Conservation (phyloP, 202 grass and related monocot species). For the Tripidium arundinaceum region DNA sequence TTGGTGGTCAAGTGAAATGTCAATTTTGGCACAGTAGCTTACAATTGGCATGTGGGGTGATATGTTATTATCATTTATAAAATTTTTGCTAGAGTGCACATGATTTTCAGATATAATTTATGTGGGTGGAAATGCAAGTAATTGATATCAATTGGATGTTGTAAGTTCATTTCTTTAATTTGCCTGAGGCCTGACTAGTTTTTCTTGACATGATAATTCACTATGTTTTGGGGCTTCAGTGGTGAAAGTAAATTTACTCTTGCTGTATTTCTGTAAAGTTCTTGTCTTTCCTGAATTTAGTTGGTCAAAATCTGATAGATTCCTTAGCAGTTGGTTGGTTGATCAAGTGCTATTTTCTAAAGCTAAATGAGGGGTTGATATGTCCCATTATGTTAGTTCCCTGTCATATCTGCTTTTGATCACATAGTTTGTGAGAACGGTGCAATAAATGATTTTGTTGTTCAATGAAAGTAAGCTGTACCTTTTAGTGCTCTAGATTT, state of each 20-base stretch:
- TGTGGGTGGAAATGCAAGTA: background rate
- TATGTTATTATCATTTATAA: background rate
- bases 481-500: background rate
- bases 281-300: background rate
- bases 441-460: background rate
- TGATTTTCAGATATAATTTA: slow-evolving; percentile 3
- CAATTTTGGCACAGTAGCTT: background rate
- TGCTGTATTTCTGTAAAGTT: background rate
- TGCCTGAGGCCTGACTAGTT: background rate
- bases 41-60: background rate
- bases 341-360: background rate
- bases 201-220: slow-evolving; percentile 3
- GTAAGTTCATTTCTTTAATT: background rate
- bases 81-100: background rate
- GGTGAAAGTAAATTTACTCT: background rate
- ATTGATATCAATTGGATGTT: background rate
- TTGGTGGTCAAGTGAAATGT: background rate
- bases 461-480: background rate
- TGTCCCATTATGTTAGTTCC: background rate
- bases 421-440: background rate
- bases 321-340: background rate
- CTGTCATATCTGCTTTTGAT: background rate
- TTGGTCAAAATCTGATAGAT: background rate
- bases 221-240: background rate
- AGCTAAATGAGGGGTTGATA: background rate